phyloP scores from a whole-genome alignment of 164 flowering plant genomes.

The Annona cherimola region DNA sequence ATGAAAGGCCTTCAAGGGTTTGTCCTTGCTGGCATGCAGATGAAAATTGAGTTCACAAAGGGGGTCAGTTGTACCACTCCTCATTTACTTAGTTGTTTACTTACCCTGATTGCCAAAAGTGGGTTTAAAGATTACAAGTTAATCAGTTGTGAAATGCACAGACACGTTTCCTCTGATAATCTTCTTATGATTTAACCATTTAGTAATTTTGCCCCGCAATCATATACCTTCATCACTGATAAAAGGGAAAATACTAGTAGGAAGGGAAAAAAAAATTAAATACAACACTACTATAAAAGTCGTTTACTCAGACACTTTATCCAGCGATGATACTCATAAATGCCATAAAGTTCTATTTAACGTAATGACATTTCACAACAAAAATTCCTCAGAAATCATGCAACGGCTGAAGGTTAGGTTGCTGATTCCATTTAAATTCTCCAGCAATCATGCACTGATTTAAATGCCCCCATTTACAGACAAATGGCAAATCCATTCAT shows the following conservation, averaged over 20 bases:
- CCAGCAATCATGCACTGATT: neutral
- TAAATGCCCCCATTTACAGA: neutral
- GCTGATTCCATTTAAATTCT: neutral
- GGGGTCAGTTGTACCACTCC: constrained; percentile 75
- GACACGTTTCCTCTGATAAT: neutral
- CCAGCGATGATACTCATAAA: neutral
- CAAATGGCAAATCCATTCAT: neutral
- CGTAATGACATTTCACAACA: no score
- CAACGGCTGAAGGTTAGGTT: neutral
- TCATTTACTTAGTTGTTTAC: constrained; percentile 2
- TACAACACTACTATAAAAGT: neutral
- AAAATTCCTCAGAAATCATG: no score
- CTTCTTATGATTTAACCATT: neutral
- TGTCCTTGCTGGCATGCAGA: constrained; percentile 57
- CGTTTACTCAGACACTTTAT: neutral
- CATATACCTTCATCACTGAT: neutral
- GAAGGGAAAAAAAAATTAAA: no score
- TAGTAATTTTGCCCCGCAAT: neutral
- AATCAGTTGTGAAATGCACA: neutral
- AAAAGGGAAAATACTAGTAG: neutral
- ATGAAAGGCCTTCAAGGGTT: constrained; percentile 67
- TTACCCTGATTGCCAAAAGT: neutral
- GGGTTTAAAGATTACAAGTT: neutral
- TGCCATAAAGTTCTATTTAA: no score
- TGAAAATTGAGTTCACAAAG: constrained; percentile 92